phyloP scores from a whole-genome alignment of 164 flowering plant species.

The Aristolochia californica region DNA sequence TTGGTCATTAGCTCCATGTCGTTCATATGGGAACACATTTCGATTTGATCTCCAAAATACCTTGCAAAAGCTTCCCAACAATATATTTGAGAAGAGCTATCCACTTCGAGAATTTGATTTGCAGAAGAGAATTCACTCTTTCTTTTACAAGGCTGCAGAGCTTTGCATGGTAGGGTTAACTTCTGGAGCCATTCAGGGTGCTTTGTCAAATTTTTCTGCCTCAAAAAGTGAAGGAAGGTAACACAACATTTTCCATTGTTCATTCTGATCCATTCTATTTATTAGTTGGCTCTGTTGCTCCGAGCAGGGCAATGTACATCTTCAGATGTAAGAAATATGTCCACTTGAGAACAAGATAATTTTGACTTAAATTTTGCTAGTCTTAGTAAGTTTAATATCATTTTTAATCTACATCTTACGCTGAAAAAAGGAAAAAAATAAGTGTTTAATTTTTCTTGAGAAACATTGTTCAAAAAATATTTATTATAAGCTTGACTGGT shows the following conservation, averaged over 20 bases:
- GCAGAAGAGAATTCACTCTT: slow-evolving; percentile 74
- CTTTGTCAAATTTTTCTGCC: slow-evolving; percentile 48
- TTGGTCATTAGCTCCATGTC: slow-evolving; percentile 98
- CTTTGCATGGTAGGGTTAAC: slow-evolving; percentile 68
- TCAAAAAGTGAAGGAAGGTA: slow-evolving; percentile 73
- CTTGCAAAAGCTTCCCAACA: slow-evolving; percentile 96
- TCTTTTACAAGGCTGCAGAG: slow-evolving; percentile 84
- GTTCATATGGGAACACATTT: slow-evolving; percentile 91
- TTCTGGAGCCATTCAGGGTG: slow-evolving; percentile 82
- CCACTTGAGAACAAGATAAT: too few relatives aligned
- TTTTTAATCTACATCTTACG: too few relatives aligned
- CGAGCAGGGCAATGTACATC: too few relatives aligned
- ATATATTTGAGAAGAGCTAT: slow-evolving; percentile 86
- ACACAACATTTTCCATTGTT: neutral
- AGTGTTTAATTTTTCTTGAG: too few relatives aligned
- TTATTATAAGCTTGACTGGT: too few relatives aligned
- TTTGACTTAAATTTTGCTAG: too few relatives aligned
- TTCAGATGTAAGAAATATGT: too few relatives aligned
- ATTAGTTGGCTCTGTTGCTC: neutral
- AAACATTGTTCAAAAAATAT: too few relatives aligned
- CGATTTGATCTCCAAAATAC: slow-evolving; percentile 85
- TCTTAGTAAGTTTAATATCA: too few relatives aligned
- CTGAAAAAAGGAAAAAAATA: too few relatives aligned
- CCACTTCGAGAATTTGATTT: slow-evolving; percentile 77
- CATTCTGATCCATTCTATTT: neutral